These are phyloP conservation scores for Mucor piriformis DNA, from an alignment of 371 early-diverging fungal species.

Conservation along the genomic window DNA sequence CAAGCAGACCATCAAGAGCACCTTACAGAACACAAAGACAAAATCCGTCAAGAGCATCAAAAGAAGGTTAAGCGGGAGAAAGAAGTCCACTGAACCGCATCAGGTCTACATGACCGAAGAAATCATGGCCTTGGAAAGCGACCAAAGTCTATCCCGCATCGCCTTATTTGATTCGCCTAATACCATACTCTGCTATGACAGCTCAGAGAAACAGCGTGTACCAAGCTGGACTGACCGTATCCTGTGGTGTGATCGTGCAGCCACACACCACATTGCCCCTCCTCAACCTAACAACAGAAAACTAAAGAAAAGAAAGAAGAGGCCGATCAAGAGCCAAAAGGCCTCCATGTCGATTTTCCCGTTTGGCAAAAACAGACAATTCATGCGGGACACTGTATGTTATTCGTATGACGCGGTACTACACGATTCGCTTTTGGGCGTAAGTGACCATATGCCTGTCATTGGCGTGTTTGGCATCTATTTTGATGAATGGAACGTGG, in stretches of 20 bases:
- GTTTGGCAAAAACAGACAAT: constrained; percentile 2
- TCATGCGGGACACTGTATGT: constrained; percentile 24
- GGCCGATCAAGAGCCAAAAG: background rate
- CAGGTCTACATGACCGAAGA: background rate
- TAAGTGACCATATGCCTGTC: constrained; percentile 64
- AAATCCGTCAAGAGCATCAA: constrained; percentile 8
- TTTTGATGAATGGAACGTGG: constrained; percentile 43
- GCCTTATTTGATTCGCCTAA: background rate
- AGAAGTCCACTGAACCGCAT: background rate
- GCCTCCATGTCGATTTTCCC: background rate
- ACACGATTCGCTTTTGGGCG: constrained; percentile 34
- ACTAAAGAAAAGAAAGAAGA: background rate
- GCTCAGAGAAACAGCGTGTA: constrained; percentile 77
- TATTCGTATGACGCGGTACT: constrained; percentile 43
- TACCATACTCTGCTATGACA: constrained; percentile 58
- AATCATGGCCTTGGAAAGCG: background rate
- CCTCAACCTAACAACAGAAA: constrained; percentile 8
- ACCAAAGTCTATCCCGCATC: constrained; percentile 1
- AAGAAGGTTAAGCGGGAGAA: constrained; percentile 2
- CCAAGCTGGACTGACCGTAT: constrained; percentile 97
- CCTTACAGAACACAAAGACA: background rate
- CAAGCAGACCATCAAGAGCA: constrained; percentile 1
- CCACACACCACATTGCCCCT: constrained; percentile 1
- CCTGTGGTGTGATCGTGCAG: constrained; percentile 66
- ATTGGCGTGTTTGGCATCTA: constrained; percentile 59